Percentiles rank a stretch among this genome's conserved stretches.
These are phyloP conservation scores for Gynochthodes officinalis DNA, from an alignment of 257 asterid species.

Conservation along the genomic window DNA sequence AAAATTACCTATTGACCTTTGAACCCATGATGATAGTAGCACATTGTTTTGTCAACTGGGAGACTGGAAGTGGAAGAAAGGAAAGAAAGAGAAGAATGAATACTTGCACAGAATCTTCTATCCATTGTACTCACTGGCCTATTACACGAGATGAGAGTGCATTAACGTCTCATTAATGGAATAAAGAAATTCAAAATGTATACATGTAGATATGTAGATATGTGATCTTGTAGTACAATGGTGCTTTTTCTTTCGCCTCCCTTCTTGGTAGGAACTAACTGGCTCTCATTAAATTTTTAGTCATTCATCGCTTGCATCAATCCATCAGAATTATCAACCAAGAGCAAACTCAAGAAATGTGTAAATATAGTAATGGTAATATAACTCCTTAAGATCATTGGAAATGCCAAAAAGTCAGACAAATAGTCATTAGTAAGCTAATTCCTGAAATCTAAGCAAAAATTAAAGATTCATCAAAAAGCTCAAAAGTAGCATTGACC, in stretches of 20 bases:
- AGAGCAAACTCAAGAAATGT: background rate
- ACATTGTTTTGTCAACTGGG: background rate
- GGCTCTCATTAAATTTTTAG: background rate
- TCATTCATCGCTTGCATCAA: background rate
- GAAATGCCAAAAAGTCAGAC: conserved; percentile 4
- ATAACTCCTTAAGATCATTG: background rate
- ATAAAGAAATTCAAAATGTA: too few species aligned
- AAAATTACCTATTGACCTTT: background rate
- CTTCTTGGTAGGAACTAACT: background rate
- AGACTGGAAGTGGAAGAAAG: background rate
- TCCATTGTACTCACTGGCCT: background rate
- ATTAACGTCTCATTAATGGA: too few species aligned
- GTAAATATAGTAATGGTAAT: background rate
- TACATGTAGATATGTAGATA: too few species aligned
- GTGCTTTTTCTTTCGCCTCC: too few species aligned
- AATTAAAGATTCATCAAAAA: conserved; percentile 13
- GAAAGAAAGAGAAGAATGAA: background rate
- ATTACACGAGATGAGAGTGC: too few species aligned
- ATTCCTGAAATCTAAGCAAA: conserved; percentile 19
- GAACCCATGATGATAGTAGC: background rate
- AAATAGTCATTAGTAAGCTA: conserved; percentile 11
- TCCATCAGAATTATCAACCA: background rate
- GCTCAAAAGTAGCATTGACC: conserved; percentile 6
- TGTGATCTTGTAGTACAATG: too few species aligned
- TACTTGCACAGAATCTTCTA: background rate